These are phyloP conservation scores for Rhipidocladum racemiflorum DNA, from an alignment of 176 grass and related monocot species.

Conservation along the genomic window DNA sequence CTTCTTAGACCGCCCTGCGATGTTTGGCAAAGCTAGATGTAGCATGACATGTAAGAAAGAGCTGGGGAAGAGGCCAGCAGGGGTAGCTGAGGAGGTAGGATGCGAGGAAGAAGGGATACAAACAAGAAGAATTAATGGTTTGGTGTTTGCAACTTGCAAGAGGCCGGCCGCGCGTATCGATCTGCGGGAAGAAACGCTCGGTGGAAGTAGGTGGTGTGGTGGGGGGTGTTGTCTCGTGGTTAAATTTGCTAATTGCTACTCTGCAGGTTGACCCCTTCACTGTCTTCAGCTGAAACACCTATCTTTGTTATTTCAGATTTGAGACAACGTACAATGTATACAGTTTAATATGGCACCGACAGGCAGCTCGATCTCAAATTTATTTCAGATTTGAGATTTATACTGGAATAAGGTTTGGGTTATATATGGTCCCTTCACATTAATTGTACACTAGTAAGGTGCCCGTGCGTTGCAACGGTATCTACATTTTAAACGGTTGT, in stretches of 20 bases:
- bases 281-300: neutral
- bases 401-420: no score
- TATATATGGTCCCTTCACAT: no score
- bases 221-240: neutral
- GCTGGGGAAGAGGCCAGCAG: neutral
- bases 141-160: constrained; percentile 1
- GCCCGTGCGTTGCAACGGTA: no score
- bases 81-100: neutral
- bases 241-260: neutral
- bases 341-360: constrained; percentile 12
- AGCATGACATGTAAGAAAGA: neutral
- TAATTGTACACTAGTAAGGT: no score
- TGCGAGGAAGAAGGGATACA: constrained; percentile 17
- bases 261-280: constrained; percentile 11
- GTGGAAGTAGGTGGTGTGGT: constrained; percentile 5
- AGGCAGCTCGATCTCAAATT: neutral
- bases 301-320: neutral
- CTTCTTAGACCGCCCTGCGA: neutral
- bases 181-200: neutral
- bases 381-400: no score
- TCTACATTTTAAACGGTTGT: no score
- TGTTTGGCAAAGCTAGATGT: constrained; percentile 21
- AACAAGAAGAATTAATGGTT: neutral
- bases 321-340: neutral
- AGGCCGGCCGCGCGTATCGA: neutral